These are phyloP conservation scores for Bipolaris sorokiniana DNA, from an alignment of 2,329 filamentous ascomycete genomes.

Conservation along the genomic window DNA sequence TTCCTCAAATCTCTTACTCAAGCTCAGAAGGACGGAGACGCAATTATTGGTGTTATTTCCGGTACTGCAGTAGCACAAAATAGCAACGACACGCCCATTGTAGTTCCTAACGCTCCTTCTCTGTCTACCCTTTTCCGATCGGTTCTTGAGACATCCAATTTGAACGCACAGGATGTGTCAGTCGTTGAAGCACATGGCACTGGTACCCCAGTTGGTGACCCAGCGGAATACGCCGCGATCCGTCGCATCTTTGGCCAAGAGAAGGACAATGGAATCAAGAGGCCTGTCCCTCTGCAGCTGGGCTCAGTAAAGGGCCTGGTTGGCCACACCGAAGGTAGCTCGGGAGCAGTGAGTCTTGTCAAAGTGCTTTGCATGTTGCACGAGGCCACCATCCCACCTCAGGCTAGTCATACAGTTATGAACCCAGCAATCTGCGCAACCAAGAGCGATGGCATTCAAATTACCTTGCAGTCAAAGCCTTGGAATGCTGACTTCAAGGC, in stretches of 20 bases:
- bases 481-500: conserved; percentile 17
- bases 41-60: neutral
- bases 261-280: neutral
- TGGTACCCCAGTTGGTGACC: neutral
- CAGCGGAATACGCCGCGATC: neutral
- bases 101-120: neutral
- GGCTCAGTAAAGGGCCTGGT: neutral
- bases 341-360: conserved; percentile 31
- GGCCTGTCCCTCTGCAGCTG: neutral
- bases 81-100: neutral
- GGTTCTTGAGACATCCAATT: neutral
- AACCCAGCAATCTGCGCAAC: conserved; percentile 24
- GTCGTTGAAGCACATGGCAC: neutral
- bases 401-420: conserved; percentile 20
- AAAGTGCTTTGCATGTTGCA: conserved; percentile 40
- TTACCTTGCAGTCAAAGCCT: conserved; percentile 6
- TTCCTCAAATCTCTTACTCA: neutral
- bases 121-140: neutral
- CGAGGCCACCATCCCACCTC: conserved; percentile 25
- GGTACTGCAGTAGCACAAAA: neutral
- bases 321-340: conserved; percentile 20
- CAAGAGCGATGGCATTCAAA: conserved; percentile 17
- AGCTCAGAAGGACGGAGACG: neutral
- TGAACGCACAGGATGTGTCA: neutral
- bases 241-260: neutral